Evolutionary conservation across 805 yeast genomes (phyloP).

Genomic region (Ogataea sp.): DNA sequence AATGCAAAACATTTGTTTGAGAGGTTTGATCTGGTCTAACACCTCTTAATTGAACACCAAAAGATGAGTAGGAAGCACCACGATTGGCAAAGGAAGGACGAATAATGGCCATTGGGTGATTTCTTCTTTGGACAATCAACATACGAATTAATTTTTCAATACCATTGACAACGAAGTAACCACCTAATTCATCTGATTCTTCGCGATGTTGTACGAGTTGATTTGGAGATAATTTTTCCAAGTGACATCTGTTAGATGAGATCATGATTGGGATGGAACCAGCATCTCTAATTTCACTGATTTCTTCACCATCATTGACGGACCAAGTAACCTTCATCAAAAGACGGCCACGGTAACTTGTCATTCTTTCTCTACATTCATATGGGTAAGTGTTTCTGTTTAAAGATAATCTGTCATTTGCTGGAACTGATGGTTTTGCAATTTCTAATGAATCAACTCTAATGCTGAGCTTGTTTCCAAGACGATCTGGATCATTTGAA

Average conservation of each 20-base stretch:
- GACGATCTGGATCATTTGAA: constrained; percentile 53
- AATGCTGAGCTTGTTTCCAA: constrained; percentile 79
- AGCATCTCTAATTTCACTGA: constrained; percentile 76
- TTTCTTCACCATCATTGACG: constrained; percentile 82
- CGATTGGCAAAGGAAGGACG: constrained; percentile 93
- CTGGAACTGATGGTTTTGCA: constrained; percentile 72
- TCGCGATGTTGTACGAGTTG: constrained; percentile 74
- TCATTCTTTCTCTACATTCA: constrained; percentile 85
- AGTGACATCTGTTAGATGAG: constrained; percentile 83
- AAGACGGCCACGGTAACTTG: constrained; percentile 72
- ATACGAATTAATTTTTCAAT: constrained; percentile 93
- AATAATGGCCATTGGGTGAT: constrained; percentile 95
- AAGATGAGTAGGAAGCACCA: constrained; percentile 83
- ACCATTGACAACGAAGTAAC: constrained; percentile 93
- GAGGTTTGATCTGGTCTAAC: constrained; percentile 97
- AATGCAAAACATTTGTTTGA: constrained; percentile 95
- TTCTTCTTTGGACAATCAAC: constrained; percentile 96
- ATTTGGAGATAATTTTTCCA: constrained; percentile 74
- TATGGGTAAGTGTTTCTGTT: constrained; percentile 78
- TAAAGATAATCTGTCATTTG: constrained; percentile 62
- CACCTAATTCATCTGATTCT: constrained; percentile 94
- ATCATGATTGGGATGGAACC: constrained; percentile 92
- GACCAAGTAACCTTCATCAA: constrained; percentile 76
- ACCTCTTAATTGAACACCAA: constrained; percentile 88
- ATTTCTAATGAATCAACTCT: constrained; percentile 87